A percentile compares a stretch with the other conserved stretches of the same genome.
Conservation (phyloP, 768 basidiomycete species). For the Inosperma sp. region DNA sequence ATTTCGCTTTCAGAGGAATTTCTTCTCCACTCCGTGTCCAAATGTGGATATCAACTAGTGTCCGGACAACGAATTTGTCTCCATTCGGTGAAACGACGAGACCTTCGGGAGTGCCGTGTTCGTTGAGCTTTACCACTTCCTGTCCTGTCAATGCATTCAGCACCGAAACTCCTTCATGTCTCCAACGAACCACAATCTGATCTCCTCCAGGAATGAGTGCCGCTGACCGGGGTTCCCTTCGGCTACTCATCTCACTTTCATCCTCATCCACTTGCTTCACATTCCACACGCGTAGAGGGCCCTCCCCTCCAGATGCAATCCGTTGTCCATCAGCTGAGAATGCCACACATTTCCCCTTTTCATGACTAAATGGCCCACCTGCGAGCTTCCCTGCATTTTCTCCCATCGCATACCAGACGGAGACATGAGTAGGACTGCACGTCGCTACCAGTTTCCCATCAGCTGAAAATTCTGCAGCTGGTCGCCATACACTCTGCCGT, state of each 20-base stretch:
- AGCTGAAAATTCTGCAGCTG: not conserved
- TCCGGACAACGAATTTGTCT: not conserved
- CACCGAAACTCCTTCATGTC: not conserved
- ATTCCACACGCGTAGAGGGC: not conserved
- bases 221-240: not conserved
- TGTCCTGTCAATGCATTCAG: not conserved
- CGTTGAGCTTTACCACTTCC: not conserved
- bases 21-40: slow-evolving; percentile 5
- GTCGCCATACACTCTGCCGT: not conserved
- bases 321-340: not conserved
- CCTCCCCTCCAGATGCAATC: not conserved
- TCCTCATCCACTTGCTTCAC: not conserved
- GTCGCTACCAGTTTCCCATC: slow-evolving; percentile 1
- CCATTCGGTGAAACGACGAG: slow-evolving; percentile 11
- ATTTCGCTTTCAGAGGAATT: not conserved
- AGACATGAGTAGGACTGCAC: not conserved
- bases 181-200: not conserved
- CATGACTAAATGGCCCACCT: not conserved
- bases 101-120: not conserved
- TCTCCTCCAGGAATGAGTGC: not conserved
- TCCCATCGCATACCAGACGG: slow-evolving; percentile 1
- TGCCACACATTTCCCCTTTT: not conserved
- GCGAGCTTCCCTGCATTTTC: not conserved
- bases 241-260: not conserved
- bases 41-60: not conserved